Percentiles rank a stretch among this genome's conserved stretches.
phyloP scores from a whole-genome alignment of 352 stramenopile genomes.

The Globisporangium rhizosaccharum region DNA sequence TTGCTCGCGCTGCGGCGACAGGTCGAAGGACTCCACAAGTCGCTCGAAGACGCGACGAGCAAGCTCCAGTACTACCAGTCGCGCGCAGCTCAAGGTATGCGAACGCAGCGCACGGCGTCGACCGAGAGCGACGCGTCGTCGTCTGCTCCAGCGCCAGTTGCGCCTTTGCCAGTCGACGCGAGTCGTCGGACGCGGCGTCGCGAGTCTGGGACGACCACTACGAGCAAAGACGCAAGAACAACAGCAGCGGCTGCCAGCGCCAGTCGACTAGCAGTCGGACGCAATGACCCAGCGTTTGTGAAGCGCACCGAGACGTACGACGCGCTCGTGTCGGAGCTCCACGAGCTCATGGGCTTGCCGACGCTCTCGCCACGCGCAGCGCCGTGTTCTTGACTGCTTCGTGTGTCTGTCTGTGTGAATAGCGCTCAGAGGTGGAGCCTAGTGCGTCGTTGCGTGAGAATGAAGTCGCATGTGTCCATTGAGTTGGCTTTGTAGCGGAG shows the following conservation, averaged over 20 bases:
- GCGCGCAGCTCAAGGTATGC: background rate
- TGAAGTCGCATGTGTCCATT: no score
- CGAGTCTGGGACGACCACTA: background rate
- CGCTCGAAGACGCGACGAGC: constrained; percentile 42
- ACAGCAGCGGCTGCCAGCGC: background rate
- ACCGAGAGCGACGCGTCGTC: constrained; percentile 4
- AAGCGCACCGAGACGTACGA: constrained; percentile 37
- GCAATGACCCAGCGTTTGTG: constrained; percentile 24
- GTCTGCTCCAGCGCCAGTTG: background rate
- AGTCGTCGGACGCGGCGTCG: background rate
- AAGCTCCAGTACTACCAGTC: constrained; percentile 38
- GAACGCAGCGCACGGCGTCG: constrained; percentile 1
- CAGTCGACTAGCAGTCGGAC: background rate
- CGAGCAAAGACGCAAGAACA: constrained; percentile 7
- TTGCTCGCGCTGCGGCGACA: constrained; percentile 38
- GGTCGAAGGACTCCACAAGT: constrained; percentile 42
- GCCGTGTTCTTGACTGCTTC: background rate
- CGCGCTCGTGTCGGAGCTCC: constrained; percentile 55
- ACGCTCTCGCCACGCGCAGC: constrained; percentile 5
- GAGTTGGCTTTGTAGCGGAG: no score
- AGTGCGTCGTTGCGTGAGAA: no score
- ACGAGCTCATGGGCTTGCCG: constrained; percentile 71
- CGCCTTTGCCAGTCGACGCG: background rate
- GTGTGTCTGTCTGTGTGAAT: background rate
- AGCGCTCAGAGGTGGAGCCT: no score